Conservation (phyloP, 75 land plant genomes). For the Isoetes taiwanensis region DNA sequence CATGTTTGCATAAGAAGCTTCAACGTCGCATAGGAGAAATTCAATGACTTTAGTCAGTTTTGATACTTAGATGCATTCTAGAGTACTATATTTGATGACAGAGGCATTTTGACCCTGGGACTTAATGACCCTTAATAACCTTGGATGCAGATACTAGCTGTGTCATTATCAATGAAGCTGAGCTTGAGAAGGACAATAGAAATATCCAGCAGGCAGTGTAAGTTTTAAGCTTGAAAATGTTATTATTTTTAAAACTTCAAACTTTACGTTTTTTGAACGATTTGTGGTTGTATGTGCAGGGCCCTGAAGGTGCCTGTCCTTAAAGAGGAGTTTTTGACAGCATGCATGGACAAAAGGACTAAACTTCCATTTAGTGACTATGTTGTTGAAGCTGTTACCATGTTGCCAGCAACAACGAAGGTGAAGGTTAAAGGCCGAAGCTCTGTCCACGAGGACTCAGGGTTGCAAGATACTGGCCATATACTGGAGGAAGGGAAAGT, state of each 20-base stretch:
- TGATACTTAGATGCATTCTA: no score
- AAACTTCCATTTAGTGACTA: slow-evolving; percentile 54
- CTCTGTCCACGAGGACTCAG: slow-evolving; percentile 93
- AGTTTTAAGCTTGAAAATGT: no score
- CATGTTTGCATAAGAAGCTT: no score
- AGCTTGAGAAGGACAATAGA: slow-evolving; percentile 22
- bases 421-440: slow-evolving; percentile 92
- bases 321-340: slow-evolving; percentile 65
- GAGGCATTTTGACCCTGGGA: no score
- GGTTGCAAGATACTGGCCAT: slow-evolving; percentile 84
- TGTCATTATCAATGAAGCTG: slow-evolving; percentile 42
- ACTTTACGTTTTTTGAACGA: not conserved
- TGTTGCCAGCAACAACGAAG: slow-evolving; percentile 34
- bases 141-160: slow-evolving; percentile 53
- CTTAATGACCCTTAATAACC: no score
- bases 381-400: slow-evolving; percentile 37
- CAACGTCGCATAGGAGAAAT: no score
- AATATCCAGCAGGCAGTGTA: slow-evolving; percentile 58
- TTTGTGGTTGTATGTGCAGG: slow-evolving; percentile 20
- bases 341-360: slow-evolving; percentile 45
- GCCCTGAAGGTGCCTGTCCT: slow-evolving; percentile 65
- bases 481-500: slow-evolving; percentile 67
- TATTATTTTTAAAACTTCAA: not conserved
- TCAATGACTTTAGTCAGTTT: no score
- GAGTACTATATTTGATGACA: no score